Conservation (phyloP, 176 grass and related monocot species). For the Thinopyrum elongatum region DNA sequence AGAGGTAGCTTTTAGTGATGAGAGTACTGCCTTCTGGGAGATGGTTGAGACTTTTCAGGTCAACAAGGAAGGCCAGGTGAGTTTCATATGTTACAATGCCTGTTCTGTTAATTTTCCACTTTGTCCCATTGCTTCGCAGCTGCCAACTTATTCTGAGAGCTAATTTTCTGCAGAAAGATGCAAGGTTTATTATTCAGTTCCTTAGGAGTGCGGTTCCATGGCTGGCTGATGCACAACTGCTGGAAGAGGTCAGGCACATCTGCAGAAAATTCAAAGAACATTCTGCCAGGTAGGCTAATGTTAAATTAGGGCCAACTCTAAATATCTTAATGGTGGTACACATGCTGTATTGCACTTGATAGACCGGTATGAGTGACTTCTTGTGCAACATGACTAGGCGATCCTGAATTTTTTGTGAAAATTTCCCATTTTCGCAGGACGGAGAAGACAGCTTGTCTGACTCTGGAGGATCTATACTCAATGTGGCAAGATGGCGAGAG, state of each 20-base stretch:
- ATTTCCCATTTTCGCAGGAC: conserved; percentile 2
- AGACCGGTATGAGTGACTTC: too few species aligned
- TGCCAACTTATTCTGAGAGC: not conserved
- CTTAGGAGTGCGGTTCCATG: conserved; percentile 11
- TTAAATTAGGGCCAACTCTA: not conserved
- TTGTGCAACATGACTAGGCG: not conserved
- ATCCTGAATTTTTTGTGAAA: not conserved
- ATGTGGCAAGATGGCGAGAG: conserved; percentile 34
- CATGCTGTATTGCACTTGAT: too few species aligned
- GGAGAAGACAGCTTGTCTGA: not conserved
- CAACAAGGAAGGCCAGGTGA: conserved; percentile 32
- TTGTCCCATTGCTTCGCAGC: not conserved
- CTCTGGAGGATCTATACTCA: conserved; percentile 25
- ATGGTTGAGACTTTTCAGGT: conserved; percentile 43
- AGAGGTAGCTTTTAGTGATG: not conserved
- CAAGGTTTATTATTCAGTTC: conserved; percentile 5
- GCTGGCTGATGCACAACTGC: conserved; percentile 16
- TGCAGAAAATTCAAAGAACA: conserved; percentile 27
- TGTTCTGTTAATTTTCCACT: not conserved
- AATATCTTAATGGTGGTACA: too few species aligned
- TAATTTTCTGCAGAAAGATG: conserved; percentile 34
- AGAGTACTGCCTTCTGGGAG: not conserved
- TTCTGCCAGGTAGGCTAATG: conserved; percentile 26
- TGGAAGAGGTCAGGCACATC: conserved; percentile 16
- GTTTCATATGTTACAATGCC: not conserved